Base-by-base conservation (phyloP, 179 eudicot species). In the Vitellaria paradoxa region DNA sequence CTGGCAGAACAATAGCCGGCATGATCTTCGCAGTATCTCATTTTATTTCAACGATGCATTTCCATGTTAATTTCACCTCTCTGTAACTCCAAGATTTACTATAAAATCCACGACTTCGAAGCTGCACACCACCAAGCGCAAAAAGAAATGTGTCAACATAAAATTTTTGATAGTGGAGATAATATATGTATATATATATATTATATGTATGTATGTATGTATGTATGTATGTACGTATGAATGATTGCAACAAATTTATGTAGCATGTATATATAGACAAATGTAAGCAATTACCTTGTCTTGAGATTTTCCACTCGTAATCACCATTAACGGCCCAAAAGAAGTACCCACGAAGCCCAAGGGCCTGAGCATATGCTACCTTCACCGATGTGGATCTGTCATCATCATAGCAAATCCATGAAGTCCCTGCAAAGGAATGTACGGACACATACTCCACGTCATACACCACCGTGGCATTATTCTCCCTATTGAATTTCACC, bases 341-440 rank as follows among this genome's bases (percentile, higher is more conserved):
- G 76, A 91, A 93, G 80, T 91, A 91, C 0, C 99, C 97, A 3
- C 89, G 70, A 81, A 93, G 76, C 7, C 81, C 71, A 66, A 80
- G 87, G 1, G 18, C 72, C 83, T 83, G 79, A 69, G 91, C 97
- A 80, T 89, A 95, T 1, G 55, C 65, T 17, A 90, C 78, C 87
- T 93, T 95, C 1, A 72, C 82, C 5, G 82, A 15, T 0, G 84
- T 84, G 0, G 92, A 78, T 23, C 72, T 80, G 8, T 49, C 74
- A 82, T 88, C 99, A 72, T 95, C 99, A 46, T 85, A 95, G 0
- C 87, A 89, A 52, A 95, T 88, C 99, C 99, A 95, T 3, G 92
- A 72, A 24, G 81, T 79, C 0, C 93, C 97, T 0, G 89, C 77
- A 10, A 86, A 85, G 0, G 97, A 91, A 62, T 93, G 91, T 0